Evolutionary conservation across 257 asterid species (phyloP).

Genomic region (Solanum pinnatisectum): DNA sequence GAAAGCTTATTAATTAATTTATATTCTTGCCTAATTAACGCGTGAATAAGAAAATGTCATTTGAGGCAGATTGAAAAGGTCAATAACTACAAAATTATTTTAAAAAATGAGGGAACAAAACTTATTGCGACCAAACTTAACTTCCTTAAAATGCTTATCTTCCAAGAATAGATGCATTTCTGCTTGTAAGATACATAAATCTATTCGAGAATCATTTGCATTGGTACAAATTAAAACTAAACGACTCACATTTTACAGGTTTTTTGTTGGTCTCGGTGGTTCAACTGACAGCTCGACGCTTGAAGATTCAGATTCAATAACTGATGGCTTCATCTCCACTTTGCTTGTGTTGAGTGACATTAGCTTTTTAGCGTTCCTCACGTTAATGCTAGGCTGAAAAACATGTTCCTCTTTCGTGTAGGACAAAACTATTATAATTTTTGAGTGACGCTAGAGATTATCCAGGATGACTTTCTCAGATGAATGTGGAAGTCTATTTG

Average conservation of each 20-base stretch:
- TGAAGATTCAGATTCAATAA: too few relatives aligned
- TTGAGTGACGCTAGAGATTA: neutral
- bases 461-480: neutral
- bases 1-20: neutral
- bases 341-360: too few relatives aligned
- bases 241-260: neutral
- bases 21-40: too few relatives aligned
- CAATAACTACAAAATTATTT: too few relatives aligned
- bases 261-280: too few relatives aligned
- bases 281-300: too few relatives aligned
- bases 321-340: too few relatives aligned
- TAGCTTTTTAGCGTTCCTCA: too few relatives aligned
- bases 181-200: too few relatives aligned
- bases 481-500: neutral
- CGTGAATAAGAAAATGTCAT: neutral
- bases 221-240: too few relatives aligned
- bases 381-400: neutral
- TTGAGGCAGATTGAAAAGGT: neutral
- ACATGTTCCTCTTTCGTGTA: neutral
- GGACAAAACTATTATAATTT: neutral
- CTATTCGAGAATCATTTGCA: neutral
- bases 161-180: too few relatives aligned
- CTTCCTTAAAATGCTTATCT: too few relatives aligned
- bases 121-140: neutral
- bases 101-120: neutral